These are phyloP conservation scores for Podospora pseudoanserina DNA, from an alignment of 495 filamentous ascomycete genomes.

Conservation along the genomic window DNA sequence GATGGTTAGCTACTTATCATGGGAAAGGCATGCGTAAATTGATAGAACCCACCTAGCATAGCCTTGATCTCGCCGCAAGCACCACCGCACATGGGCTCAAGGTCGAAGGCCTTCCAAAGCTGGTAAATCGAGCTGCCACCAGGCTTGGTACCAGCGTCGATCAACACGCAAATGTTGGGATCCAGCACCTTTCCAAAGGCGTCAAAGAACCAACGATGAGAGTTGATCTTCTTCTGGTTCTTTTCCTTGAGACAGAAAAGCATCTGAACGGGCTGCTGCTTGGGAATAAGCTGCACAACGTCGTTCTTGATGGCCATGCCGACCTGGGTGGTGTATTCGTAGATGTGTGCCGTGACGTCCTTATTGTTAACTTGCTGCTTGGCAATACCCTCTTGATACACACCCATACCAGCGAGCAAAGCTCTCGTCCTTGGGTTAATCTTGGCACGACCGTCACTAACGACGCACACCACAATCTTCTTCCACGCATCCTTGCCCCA, in stretches of 20 bases:
- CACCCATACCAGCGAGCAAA: conserved; percentile 86
- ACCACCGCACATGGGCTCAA: conserved; percentile 94
- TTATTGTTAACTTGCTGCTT: conserved; percentile 97
- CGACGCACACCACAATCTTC: conserved; percentile 98
- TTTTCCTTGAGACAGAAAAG: conserved; percentile 99
- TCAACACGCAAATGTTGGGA: conserved; percentile 92
- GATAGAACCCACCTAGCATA: conserved; percentile 62
- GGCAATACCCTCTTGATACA: conserved; percentile 97
- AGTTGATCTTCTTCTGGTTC: conserved; percentile 99
- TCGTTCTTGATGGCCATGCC: conserved; percentile 83
- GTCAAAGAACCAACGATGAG: conserved; percentile 98
- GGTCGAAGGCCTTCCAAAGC: conserved; percentile 97
- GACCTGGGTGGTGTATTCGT: conserved; percentile 97
- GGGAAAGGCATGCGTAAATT: too few relatives aligned
- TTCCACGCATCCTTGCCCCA: conserved; percentile 99
- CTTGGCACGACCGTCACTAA: conserved; percentile 97
- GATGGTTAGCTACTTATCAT: too few relatives aligned
- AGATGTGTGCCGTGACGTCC: conserved; percentile 97
- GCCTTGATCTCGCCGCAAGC: conserved; percentile 99
- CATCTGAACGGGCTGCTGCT: conserved; percentile 85
- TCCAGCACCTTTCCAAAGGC: conserved; percentile 91
- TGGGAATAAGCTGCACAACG: conserved; percentile 74
- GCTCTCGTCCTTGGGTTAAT: conserved; percentile 91
- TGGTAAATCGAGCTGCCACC: conserved; percentile 93
- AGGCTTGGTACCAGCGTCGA: conserved; percentile 94